These are phyloP conservation scores for Dalbergia oliveri DNA, from an alignment of 306 rosid species.

Conservation along the genomic window DNA sequence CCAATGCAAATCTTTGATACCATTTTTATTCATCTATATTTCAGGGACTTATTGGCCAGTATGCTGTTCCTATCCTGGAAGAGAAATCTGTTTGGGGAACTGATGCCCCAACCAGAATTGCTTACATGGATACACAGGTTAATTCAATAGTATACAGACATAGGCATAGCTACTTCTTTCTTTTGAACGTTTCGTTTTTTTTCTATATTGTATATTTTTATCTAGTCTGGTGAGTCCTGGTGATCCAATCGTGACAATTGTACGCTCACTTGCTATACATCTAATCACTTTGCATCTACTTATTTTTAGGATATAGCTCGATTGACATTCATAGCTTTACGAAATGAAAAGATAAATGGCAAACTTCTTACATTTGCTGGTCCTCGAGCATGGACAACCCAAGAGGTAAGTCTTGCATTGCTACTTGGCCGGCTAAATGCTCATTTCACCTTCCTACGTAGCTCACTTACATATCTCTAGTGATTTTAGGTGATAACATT, in stretches of 20 bases:
- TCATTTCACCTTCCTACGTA: not conserved
- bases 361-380: slow-evolving; percentile 94
- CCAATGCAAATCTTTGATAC: not conserved
- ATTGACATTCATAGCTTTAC: slow-evolving; percentile 78
- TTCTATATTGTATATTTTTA: too few species aligned
- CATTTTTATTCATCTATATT: not conserved
- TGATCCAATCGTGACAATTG: too few species aligned
- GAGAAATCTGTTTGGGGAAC: slow-evolving; percentile 99
- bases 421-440: not conserved
- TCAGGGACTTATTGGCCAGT: slow-evolving; percentile 96
- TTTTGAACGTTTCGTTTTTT: not conserved
- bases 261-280: not conserved
- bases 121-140: slow-evolving; percentile 99
- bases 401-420: slow-evolving; percentile 66
- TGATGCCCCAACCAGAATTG: slow-evolving; percentile 96
- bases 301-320: slow-evolving; percentile 85
- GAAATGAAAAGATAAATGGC: slow-evolving; percentile 81
- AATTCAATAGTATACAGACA: not conserved
- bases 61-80: slow-evolving; percentile 93
- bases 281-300: slow-evolving; percentile 7
- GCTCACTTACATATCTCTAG: not conserved
- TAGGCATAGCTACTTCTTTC: not conserved
- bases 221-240: too few species aligned
- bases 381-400: slow-evolving; percentile 98
- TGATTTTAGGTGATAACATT: slow-evolving; percentile 79